Base-by-base conservation (phyloP, 2,329 filamentous ascomycete species). In the Fusarium solani-melongenae region DNA sequence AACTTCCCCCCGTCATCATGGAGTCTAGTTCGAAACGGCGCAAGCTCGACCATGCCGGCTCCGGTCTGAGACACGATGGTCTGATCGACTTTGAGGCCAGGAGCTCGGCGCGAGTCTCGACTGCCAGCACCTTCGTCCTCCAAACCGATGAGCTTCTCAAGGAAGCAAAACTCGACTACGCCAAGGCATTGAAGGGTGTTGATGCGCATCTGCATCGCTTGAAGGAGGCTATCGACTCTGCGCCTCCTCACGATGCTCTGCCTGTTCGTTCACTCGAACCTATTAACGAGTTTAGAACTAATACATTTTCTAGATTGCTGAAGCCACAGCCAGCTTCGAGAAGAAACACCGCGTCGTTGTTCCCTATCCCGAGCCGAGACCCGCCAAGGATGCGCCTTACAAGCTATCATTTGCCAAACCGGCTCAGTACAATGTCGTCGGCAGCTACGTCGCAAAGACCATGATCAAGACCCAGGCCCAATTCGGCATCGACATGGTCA, bases 351-450 rank as follows among this genome's bases (percentile, higher is more conserved):
- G 90, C 57, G 88, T 97, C 66, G 82, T 86, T n/a, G 89, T 98
- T 56, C 96, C 96, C 0, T 98, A 94, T 79, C 94, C 96, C 17
- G 88, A 92, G n/a, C 95, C 95, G 20, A 90, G 87, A 59, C 95
- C 96, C 2, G 86, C 89, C 12, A 90, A 90, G 77, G 92, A 96
- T 81, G 91, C 91, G 34, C 92, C 93, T 61, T 97, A 97, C 83
- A 95, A 94, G 77, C 86, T 98, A 61, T 87, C 92, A 41, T 98
- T 94, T 81, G 88, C 88, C 53, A 92, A 90, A 79, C 96, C 96
- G 3, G 84, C 89, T 9, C 91, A 92, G 75, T 91, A 96, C 82
- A 98, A 98, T 78, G 92, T 97, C 27, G 92, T 96, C 34, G 96
- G 96, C 58, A 97, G 95, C 82, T 96, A 97, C 84, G 90, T 93